Base-by-base conservation (phyloP, 2,329 filamentous ascomycete genomes). In the Pseudopithomyces chartarum region DNA sequence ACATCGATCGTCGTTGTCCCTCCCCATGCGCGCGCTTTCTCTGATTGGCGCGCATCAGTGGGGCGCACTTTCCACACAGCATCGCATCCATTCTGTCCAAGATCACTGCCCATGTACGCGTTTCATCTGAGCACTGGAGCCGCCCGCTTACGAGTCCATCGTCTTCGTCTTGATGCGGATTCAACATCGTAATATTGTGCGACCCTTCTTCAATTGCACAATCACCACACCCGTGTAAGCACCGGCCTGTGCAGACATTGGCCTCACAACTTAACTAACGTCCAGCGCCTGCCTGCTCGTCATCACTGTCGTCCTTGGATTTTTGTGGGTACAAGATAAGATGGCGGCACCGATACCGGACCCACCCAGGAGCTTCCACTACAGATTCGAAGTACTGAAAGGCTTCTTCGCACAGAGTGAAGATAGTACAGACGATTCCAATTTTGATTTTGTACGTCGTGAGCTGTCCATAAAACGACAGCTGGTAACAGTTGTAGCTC, bases 381-480 rank as follows among this genome's bases (percentile, higher is more conserved):
- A 86, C 66, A 80, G 83, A 50, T 89, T 87, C 67, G 82, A 82
- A 0, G 82, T 85, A 0, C 78, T 88, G 0, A 78, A 79, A 6
- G 87, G 86, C 0, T 86, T 84, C 69, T 90, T 90, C 61, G 71
- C 85, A 44, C 87, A 90, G 65, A 86, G 88, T 62, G 82, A 88
- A 32, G 69, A 79, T 0, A 69, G 75, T 3, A 90, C 87, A 0
- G 76, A 85, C 57, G 74, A 85, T 1, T 72, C 64, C 1, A 81
- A 71, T 1, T 90, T 90, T 71, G 85, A 89, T 73, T 90, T 89
- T 67, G 87, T 90, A 68, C 29, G 39, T 39, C 17, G 10, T 42
- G 8, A 4, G 3, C 22, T 2, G 36, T 15, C 1, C 11, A 20
- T 49, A 19, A 13, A 38, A 26, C 7, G 29, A 17, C 22, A 5